Base-by-base conservation (phyloP, 176 grass and related monocot genomes). In the Pharus latifolius region DNA sequence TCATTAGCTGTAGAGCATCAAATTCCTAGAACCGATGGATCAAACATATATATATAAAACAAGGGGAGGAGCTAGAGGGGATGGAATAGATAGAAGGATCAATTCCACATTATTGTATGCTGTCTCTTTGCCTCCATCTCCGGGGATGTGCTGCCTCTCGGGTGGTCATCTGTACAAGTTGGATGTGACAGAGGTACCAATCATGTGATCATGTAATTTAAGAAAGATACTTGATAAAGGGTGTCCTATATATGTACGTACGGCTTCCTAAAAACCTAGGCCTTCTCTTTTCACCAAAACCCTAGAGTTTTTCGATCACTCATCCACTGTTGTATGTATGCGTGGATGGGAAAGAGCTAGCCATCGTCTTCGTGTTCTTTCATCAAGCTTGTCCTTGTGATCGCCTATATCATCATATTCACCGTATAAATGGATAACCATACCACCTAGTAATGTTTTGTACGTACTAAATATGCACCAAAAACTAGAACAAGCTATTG, bases 41-140 rank as follows among this genome's bases (percentile, higher is more conserved):
- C n/a, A n/a, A n/a, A n/a, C n/a, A n/a, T n/a, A n/a, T n/a, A n/a
- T n/a, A n/a, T n/a, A n/a, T 52, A 64, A 63, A 77, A 69, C 24
- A 73, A 47, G 27, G 51, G 25, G 71, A 61, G 17, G 33, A 43
- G 52, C 56, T 13, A 29, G 67, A 47, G 28, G 67, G 26, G 60
- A 67, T 73, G 67, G 50, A 48, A 49, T 42, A 51, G 65, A 78
- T 52, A 46, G 48, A 68, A 60, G 82, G 74, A 80, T 85, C n/a
- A 73, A 84, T 34, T 28, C 22, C 10, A 56, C 45, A 79, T 63
- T 84, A 85, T 85, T 85, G 31, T 85, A 85, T 85, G 83, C 70
- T 80, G 83, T 85, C 83, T 80, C 83, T 85, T 75, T 85, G 83
- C 83, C 83, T 64, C 83, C 77, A 85, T 85, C 70, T 80, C 83